Evolutionary conservation across 2,329 filamentous ascomycete species (phyloP), one percentile per base, ranked within the genome.

Genomic region (Myrmaecium sp.): DNA sequence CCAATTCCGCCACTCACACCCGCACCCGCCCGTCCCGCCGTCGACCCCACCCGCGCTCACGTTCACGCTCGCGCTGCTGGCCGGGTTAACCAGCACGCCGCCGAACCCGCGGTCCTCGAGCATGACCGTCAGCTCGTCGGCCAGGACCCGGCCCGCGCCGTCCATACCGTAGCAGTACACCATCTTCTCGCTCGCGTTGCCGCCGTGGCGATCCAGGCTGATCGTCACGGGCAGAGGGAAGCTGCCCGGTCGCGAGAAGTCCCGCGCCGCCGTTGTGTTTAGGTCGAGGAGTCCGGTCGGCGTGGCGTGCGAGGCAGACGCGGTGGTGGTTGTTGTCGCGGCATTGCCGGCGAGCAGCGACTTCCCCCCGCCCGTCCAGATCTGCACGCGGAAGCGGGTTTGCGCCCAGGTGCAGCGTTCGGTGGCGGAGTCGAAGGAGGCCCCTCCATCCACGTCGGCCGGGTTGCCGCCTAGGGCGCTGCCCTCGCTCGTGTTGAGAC

Each of bases 201-300:
- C 69, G 7, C 69, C 68, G 36, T 74, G 67, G 2, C 70, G 56
- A 38, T 74, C 70, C 3, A 73, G 31, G 0, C 62, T 65, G 21
- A 75, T 55, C 0, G 63, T 71, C 2, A 72, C 55, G 0, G 67
- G 64, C 37, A 72, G 73, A 0, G 69, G 68, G 33, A 74, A 70
- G 1, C 63, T 64, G 2, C 67, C 65, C 1, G 66, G 64, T 2
- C 57, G 54, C 9, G 47, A 49, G 39, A 64, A 62, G 30, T 60
- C 46, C 14, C 56, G 58, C 3, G 58, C 40, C 5, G 46, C 41
- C 13, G 44, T 42, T 12, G 37, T 32, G n/a, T n/a, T n/a, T n/a
- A n/a, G n/a, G n/a, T n/a, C n/a, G n/a, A n/a, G n/a, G n/a, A n/a
- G n/a, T n/a, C n/a, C n/a, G 45, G 41, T 49, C 8, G 51, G 45